Evolutionary conservation across 257 asterid species (phyloP), one percentile per base, ranked within the genome.

Genomic region (Solanum microdontum): DNA sequence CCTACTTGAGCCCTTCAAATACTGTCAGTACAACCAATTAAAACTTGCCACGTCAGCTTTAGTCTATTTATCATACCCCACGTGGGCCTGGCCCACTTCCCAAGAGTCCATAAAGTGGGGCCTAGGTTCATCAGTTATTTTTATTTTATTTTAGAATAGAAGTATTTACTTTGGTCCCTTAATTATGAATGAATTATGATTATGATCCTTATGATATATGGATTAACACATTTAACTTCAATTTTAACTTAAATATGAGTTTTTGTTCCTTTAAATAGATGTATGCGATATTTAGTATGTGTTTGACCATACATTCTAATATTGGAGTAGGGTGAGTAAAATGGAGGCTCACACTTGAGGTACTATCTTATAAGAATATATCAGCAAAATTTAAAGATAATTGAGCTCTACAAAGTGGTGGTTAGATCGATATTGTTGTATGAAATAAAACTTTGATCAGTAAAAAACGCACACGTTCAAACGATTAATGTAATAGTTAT

Each of bases 391-490:
- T 68, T 13, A 13, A 13, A 68, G 2, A 2, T 10, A 43, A 43
- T 55, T 55, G 3, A 69, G 36, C 1, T 69, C 2, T 69, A 7
- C 1, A 28, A 11, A 2, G 1, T 66, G 5, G 3, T 28, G 75
- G 0, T 12, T 28, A 28, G 2, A 6, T 4, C 0, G 1, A 6
- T 26, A 5, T 68, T 26, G 1, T 12, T 69, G 6, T 26, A 69
- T 13, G 0, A 68, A 2, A 2, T 0, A 12, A 0, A 3, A 0
- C 1, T 4, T 13, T 28, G 5, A 6, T 0, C 3, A 69, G 11
- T 6, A 0, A 28, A 28, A 2, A 28, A 0, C 0, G 0, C 5
- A 0, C 1, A 5, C 0, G 0, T 3, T 68, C 5, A 26, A 28
- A 12, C 1, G 11, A 26, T 68, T 2, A 68, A 13, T 68, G 11